Percentiles rank a stretch among this genome's conserved stretches.
These are phyloP conservation scores for Trichoderma gracile DNA, from an alignment of 2,329 filamentous ascomycete genomes.

Conservation along the genomic window DNA sequence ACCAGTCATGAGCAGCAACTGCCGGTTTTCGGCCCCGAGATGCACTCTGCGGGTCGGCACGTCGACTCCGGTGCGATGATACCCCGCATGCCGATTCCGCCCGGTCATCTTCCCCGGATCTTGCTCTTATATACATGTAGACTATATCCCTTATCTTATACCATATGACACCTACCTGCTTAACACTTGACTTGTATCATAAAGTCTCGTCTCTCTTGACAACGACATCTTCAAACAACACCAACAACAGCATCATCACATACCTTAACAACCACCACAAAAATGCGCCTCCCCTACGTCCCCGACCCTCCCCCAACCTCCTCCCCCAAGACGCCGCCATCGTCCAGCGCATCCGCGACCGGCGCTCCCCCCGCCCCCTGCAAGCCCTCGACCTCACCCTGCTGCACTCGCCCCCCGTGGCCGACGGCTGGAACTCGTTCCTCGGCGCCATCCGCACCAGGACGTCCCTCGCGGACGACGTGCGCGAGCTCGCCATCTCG, in stretches of 20 bases:
- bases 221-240: too few species aligned
- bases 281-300: slow-evolving; percentile 69
- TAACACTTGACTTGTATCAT: too few species aligned
- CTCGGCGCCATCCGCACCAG: slow-evolving; percentile 62
- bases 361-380: slow-evolving; percentile 68
- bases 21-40: slow-evolving; percentile 25
- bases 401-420: slow-evolving; percentile 71
- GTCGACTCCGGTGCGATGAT: slow-evolving; percentile 6
- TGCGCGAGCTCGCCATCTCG: slow-evolving; percentile 78
- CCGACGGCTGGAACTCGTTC: slow-evolving; percentile 74
- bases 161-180: too few species aligned
- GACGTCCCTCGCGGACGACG: slow-evolving; percentile 51
- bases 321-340: slow-evolving; percentile 55
- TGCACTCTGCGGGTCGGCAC: slow-evolving; percentile 13
- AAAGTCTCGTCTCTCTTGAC: background rate
- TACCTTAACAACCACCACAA: background rate
- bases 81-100: slow-evolving; percentile 13
- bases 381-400: slow-evolving; percentile 75
- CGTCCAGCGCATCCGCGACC: slow-evolving; percentile 62
- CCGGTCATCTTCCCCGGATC: background rate
- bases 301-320: slow-evolving; percentile 51
- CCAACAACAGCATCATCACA: background rate
- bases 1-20: background rate
- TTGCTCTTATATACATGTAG: slow-evolving; percentile 9
- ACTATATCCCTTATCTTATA: too few species aligned